Evolutionary conservation across 2,329 filamentous ascomycete species (phyloP).

Genomic region (Hysterium pulicare): DNA sequence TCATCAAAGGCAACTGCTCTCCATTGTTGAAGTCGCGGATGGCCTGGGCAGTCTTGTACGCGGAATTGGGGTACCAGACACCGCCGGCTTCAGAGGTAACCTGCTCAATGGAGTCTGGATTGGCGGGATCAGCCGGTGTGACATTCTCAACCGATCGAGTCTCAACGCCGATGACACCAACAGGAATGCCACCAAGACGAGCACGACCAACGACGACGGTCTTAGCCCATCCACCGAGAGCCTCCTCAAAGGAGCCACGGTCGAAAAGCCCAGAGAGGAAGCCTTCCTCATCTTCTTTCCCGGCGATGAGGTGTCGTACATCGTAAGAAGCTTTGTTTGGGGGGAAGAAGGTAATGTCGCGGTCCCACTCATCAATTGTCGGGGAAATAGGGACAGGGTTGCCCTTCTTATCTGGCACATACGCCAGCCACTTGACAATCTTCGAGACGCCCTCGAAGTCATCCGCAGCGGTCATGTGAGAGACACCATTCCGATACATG

Average conservation of each 20-base stretch:
- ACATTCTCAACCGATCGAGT: constrained; percentile 95
- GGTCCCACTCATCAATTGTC: constrained; percentile 83
- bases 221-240: constrained; percentile 93
- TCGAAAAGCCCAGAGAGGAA: constrained; percentile 94
- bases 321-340: constrained; percentile 85
- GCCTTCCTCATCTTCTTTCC: constrained; percentile 78
- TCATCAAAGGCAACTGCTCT: constrained; percentile 97
- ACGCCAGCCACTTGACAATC: constrained; percentile 98
- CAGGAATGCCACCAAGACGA: constrained; percentile 91
- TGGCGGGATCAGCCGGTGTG: constrained; percentile 92
- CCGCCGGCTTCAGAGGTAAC: constrained; percentile 92
- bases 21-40: constrained; percentile 99
- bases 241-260: constrained; percentile 93
- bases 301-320: constrained; percentile 87
- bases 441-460: constrained; percentile 97
- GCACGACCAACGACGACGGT: constrained; percentile 96
- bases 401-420: constrained; percentile 92
- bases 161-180: constrained; percentile 98
- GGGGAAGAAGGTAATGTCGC: constrained; percentile 78
- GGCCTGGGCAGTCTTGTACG: constrained; percentile 98
- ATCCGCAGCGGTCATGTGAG: constrained; percentile 95
- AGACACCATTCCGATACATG: constrained; percentile 99
- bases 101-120: constrained; percentile 97
- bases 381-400: constrained; percentile 90
- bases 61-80: constrained; percentile 99